Evolutionary conservation across 2,329 filamentous ascomycete species (phyloP), one percentile per base, ranked within the genome.

Genomic region (Aspergillus chevalieri): DNA sequence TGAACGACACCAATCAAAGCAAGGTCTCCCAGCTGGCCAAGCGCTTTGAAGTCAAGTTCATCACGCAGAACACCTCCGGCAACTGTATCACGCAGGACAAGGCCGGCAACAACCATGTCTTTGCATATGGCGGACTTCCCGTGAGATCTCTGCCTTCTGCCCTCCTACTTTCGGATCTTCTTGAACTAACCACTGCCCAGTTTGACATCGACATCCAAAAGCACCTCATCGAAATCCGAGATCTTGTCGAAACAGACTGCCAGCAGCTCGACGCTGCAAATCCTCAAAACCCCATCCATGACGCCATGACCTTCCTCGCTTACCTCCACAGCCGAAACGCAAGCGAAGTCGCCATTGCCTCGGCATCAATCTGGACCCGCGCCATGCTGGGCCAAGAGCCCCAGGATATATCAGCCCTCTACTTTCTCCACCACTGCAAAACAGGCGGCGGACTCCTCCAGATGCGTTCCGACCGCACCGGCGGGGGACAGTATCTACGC

Each of bases 341-440:
- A 10, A 51, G 68, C 5, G 34, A 50, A 0, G 17, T 24, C 1
- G 49, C 70, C 1, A 38, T 74, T 0, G 62, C 64, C 1, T 72
- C 67, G 0, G 70, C 70, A 1, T 68, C 57, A 2, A 64, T 79
- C 3, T 79, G 77, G 68, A 73, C 73, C 0, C 66, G 74, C 0
- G 78, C 73, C 1, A 76, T 78, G 72, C 62, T 80, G 1, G 79
- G 79, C 1, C 62, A 73, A 1, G 75, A 80, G 28, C 71, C 78
- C 0, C 51, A 48, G 1, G 77, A 81, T 10, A 57, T 80, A 4
- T 76, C 72, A 4, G 78, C 79, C 0, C 59, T 78, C 1, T 82
- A 66, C 57, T 80, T 83, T 55, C 66, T 83, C 17, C 69, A 79
- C 56, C 81, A 83, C 63, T 77, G 75, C 68, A 76, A 74, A 54